Base-by-base conservation (phyloP, 306 rosid genomes). In the Cucurbita pepo region DNA sequence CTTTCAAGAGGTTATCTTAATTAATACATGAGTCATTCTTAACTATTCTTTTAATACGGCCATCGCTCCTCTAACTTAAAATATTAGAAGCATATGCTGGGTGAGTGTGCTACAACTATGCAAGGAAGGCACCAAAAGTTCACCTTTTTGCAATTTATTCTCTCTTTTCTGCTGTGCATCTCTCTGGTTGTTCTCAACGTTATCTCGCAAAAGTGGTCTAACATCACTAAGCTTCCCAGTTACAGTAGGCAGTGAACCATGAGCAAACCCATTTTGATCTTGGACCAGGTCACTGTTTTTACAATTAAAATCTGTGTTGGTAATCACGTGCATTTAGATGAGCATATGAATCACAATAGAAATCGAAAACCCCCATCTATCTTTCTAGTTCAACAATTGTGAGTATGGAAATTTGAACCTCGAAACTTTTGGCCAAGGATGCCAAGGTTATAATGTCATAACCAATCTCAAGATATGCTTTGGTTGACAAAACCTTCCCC, bases 211-310 rank as follows among this genome's bases (percentile, higher is more conserved):
- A 36, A 63, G 56, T 37, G 79, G 75, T 64, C 82, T 79, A 30
- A 54, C 78, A 55, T 73, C 82, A 60, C 25, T 60, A 19, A 79
- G 80, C 79, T 74, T 83, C 58, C 19, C 61, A 58, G 76, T 62
- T 56, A 73, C 57, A 36, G 71, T 43, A 44, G 72, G 75, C 52
- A 58, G 22, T 41, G 71, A 56, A 77, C 60, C 71, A 70, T 56
- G 82, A 79, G 58, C 72, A 75, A 79, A 64, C 43, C 80, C 82
- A 76, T 86, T 79, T 25, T 77, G 84, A 53, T 65, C 80, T 61
- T 45, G 77, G 71, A 76, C 41, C 34, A 75, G 63, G 44, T 57
- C 56, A 77, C 90, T 83, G 79, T 34, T 71, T 61, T 71, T 37
- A 30, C 12, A 66, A 40, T 71, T 47, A 15, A 73, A 76, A 37